Evolutionary conservation across 495 filamentous ascomycete genomes (phyloP).

Genomic region (Tuber microsphaerosporum): DNA sequence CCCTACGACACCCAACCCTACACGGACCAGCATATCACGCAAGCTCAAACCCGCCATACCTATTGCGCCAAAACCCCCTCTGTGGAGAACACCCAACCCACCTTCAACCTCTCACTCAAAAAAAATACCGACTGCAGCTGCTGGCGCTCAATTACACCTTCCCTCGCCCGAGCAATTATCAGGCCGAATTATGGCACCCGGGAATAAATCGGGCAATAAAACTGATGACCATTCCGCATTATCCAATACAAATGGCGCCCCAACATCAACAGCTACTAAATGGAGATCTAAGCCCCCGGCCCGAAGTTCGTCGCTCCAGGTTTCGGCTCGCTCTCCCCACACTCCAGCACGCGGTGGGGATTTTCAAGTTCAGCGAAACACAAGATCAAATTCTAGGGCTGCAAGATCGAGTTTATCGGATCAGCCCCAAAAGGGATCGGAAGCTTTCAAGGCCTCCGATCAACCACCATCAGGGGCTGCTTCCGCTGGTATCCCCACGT

Average conservation of each 20-base stretch:
- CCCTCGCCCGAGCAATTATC: not conserved
- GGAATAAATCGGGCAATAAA: not conserved
- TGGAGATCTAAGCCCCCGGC: not conserved
- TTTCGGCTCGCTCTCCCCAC: not conserved
- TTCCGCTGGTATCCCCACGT: not conserved
- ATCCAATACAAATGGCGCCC: not conserved
- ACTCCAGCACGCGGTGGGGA: not conserved
- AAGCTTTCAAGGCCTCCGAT: not conserved
- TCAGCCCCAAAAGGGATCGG: not conserved
- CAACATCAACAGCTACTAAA: not conserved
- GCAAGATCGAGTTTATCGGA: not conserved
- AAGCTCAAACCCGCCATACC: not conserved
- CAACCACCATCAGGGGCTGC: not conserved
- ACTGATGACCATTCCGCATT: not conserved
- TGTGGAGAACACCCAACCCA: not conserved
- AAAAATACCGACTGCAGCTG: not conserved
- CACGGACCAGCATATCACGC: not conserved
- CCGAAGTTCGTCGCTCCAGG: not conserved
- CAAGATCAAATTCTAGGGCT: not conserved
- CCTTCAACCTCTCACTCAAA: not conserved
- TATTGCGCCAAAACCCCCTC: slow-evolving; percentile 1
- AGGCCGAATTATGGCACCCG: not conserved
- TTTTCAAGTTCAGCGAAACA: not conserved
- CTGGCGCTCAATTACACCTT: not conserved
- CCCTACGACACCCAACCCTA: not conserved